Evolutionary conservation across 495 filamentous ascomycete species (phyloP).

Genomic region (Hypoxylon trugodes): DNA sequence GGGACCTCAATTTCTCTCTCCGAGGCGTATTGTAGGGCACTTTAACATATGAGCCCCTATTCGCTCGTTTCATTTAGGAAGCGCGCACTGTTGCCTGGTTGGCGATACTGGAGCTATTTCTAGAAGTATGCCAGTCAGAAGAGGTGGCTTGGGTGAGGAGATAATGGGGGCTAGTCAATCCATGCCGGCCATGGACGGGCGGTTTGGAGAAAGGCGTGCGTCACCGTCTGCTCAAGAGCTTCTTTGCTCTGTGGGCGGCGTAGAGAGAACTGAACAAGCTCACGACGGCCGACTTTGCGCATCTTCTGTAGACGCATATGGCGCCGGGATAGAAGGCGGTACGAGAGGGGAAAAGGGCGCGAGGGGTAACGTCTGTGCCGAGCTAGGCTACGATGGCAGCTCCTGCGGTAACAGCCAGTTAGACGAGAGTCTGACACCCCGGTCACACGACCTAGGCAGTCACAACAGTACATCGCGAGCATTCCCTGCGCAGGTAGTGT

Average conservation of each 20-base stretch:
- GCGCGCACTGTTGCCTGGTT: background rate
- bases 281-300: background rate
- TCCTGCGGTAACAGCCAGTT: too few relatives aligned
- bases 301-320: background rate
- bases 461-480: too few relatives aligned
- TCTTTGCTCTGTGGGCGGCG: background rate
- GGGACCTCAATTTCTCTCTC: too few relatives aligned
- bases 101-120: background rate
- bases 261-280: background rate
- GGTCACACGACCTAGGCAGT: too few relatives aligned
- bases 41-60: too few relatives aligned
- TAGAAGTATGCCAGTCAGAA: too few relatives aligned
- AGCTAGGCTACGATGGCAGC: too few relatives aligned
- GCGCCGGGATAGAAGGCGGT: background rate
- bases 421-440: too few relatives aligned
- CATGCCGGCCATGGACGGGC: background rate
- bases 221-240: background rate
- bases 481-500: background rate
- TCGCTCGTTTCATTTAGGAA: background rate
- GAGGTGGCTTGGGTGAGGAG: background rate
- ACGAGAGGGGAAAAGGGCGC: background rate
- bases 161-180: slow-evolving; percentile 11
- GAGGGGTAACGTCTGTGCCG: background rate
- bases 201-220: background rate
- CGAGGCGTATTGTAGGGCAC: too few relatives aligned